A percentile compares a stretch with the other conserved stretches of the same genome.
These are phyloP conservation scores for Zarea fungicola DNA, from an alignment of 2,329 filamentous ascomycete species.

Conservation along the genomic window DNA sequence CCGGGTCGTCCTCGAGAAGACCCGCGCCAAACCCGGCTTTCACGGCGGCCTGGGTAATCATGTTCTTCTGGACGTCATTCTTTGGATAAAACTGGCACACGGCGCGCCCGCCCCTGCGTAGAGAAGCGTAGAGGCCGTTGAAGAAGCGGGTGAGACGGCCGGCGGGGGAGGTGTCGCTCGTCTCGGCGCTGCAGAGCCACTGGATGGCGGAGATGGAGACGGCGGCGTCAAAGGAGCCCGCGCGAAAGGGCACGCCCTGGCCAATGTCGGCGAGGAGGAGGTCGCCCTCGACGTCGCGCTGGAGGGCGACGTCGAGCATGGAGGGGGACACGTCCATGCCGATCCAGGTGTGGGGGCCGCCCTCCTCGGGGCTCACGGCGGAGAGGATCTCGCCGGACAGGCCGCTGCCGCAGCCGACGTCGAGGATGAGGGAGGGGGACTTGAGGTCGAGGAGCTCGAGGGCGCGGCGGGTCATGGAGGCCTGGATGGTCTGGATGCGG, in stretches of 20 bases:
- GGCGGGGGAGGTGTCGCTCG: conserved; percentile 73
- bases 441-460: conserved; percentile 83
- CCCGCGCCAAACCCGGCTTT: conserved; percentile 94
- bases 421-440: conserved; percentile 80
- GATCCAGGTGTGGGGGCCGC: conserved; percentile 90
- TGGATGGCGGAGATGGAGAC: conserved; percentile 96
- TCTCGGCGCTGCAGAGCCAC: conserved; percentile 96
- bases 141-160: conserved; percentile 83
- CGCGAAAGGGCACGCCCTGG: conserved; percentile 88
- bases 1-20: conserved; percentile 89
- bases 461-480: conserved; percentile 87
- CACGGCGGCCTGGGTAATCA: conserved; percentile 88
- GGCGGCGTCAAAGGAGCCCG: conserved; percentile 89
- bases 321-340: conserved; percentile 91
- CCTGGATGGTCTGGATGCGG: conserved; percentile 92
- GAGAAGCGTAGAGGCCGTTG: conserved; percentile 79
- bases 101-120: conserved; percentile 79
- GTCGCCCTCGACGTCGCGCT: conserved; percentile 88
- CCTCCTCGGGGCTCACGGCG: conserved; percentile 59
- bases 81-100: conserved; percentile 99
- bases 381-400: conserved; percentile 92
- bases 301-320: conserved; percentile 95
- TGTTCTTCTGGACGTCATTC: conserved; percentile 82
- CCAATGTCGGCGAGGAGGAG: conserved; percentile 93
- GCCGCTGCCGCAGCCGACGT: conserved; percentile 93